Percentiles rank a stretch among this genome's conserved stretches.
Evolutionary conservation across 2,329 filamentous ascomycete genomes (phyloP).

Genomic region (Acrodontium crateriforme): DNA sequence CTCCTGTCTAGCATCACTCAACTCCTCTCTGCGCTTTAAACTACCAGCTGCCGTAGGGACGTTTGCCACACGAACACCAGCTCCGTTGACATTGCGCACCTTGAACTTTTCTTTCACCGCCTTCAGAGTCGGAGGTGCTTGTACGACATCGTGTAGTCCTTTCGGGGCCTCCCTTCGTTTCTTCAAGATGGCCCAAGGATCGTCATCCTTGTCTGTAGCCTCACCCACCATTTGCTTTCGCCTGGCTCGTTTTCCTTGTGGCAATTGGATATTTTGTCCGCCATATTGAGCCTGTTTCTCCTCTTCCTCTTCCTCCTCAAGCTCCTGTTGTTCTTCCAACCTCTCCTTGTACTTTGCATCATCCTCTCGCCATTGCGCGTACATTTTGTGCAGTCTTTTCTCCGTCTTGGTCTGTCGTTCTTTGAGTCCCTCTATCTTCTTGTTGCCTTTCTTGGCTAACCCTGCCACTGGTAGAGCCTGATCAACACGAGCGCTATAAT

Average conservation of each 20-base stretch:
- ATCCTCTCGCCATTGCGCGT: constrained; percentile 54
- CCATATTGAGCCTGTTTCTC: constrained; percentile 49
- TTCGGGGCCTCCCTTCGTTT: constrained; percentile 45
- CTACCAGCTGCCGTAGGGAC: constrained; percentile 57
- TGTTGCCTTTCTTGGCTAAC: constrained; percentile 46
- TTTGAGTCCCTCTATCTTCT: constrained; percentile 51
- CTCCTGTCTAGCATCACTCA: constrained; percentile 52
- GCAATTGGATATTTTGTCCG: constrained; percentile 49
- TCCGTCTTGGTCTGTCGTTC: constrained; percentile 68
- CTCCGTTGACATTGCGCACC: constrained; percentile 51
- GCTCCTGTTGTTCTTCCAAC: constrained; percentile 55
- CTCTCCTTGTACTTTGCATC: constrained; percentile 65
- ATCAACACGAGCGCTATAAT: constrained; percentile 73
- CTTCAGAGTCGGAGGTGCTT: constrained; percentile 62
- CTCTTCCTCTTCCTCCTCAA: constrained; percentile 50
- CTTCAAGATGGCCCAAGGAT: constrained; percentile 67
- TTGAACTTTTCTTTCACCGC: constrained; percentile 44
- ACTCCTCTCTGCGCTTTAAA: constrained; percentile 57
- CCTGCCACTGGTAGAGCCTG: constrained; percentile 65
- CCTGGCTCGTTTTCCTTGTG: constrained; percentile 15
- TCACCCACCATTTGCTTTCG: constrained; percentile 28
- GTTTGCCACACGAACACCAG: constrained; percentile 52
- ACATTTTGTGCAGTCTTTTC: constrained; percentile 53
- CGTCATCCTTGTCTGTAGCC: constrained; percentile 42
- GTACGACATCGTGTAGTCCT: constrained; percentile 45